Percentiles rank a stretch among this genome's conserved stretches.
These are phyloP conservation scores for Claviceps arundinis DNA, from an alignment of 2,329 filamentous ascomycete genomes.

Conservation along the genomic window DNA sequence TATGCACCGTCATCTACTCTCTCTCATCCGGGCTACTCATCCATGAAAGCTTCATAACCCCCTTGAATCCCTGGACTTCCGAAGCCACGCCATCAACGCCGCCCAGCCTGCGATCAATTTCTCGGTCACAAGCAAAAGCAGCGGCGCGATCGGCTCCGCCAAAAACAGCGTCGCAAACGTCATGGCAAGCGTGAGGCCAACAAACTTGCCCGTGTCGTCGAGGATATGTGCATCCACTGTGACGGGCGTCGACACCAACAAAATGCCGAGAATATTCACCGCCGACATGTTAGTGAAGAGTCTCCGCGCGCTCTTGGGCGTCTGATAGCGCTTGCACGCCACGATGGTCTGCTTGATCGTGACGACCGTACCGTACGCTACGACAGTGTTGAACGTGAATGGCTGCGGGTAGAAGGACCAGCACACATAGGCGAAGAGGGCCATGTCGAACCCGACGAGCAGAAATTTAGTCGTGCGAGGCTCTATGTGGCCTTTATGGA, in stretches of 20 bases:
- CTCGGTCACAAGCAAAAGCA: constrained; percentile 8
- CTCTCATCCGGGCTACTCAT: too few relatives aligned
- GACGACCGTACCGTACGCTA: constrained; percentile 11
- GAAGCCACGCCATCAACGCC: neutral
- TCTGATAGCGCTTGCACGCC: constrained; percentile 12
- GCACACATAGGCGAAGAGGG: constrained; percentile 11
- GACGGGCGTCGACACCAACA: constrained; percentile 10
- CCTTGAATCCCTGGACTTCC: neutral
- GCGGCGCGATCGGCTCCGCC: constrained; percentile 10
- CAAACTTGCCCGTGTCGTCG: constrained; percentile 6
- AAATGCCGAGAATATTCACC: constrained; percentile 10
- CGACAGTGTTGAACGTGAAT: constrained; percentile 12
- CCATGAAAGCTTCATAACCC: neutral
- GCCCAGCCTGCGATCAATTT: neutral
- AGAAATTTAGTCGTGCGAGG: constrained; percentile 9
- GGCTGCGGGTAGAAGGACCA: constrained; percentile 12
- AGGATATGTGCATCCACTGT: constrained; percentile 8
- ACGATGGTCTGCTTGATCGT: constrained; percentile 10
- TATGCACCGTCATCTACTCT: too few relatives aligned
- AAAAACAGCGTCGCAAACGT: constrained; percentile 10
- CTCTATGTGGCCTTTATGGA: constrained; percentile 8
- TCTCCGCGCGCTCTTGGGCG: constrained; percentile 8
- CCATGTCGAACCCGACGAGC: constrained; percentile 9
- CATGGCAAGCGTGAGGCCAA: constrained; percentile 10
- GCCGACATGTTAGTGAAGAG: constrained; percentile 12